Conservation (phyloP, 768 basidiomycete genomes). For the Collybiopsis confluens region DNA sequence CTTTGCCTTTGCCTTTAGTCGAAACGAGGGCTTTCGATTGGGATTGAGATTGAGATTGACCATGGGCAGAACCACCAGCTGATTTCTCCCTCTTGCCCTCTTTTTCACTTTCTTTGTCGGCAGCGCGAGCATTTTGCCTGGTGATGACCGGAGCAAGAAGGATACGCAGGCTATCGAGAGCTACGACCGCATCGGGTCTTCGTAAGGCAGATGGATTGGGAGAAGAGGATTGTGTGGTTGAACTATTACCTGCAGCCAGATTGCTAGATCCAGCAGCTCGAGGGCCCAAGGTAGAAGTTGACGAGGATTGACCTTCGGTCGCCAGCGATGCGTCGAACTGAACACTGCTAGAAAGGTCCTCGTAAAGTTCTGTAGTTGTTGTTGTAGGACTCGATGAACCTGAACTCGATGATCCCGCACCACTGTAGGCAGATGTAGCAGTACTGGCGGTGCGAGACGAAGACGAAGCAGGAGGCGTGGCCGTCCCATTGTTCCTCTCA, state of each 20-base stretch:
- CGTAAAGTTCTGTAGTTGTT: constrained; percentile 1
- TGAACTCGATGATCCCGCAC: not conserved
- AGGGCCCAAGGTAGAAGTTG: not conserved
- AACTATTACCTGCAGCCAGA: not conserved
- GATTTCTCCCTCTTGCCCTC: not conserved
- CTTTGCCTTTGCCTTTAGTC: not conserved
- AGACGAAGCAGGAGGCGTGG: not conserved
- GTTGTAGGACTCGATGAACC: constrained; percentile 6
- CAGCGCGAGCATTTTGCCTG: constrained; percentile 52
- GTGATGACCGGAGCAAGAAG: constrained; percentile 67
- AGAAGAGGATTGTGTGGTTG: not conserved
- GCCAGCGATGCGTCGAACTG: not conserved
- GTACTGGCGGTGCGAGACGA: not conserved
- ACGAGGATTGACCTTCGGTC: not conserved
- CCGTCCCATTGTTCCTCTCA: constrained; percentile 36
- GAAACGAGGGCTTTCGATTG: not conserved
- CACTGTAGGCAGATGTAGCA: not conserved
- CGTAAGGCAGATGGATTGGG: constrained; percentile 19
- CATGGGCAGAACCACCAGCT: too few species aligned
- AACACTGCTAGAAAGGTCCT: not conserved
- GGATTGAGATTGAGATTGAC: too few species aligned
- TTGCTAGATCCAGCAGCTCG: not conserved
- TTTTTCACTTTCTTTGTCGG: constrained; percentile 34
- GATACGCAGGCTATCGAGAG: constrained; percentile 67
- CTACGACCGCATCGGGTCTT: constrained; percentile 42